These are phyloP conservation scores for Penicillium bialowiezense DNA, from an alignment of 495 filamentous ascomycete species.

Conservation along the genomic window DNA sequence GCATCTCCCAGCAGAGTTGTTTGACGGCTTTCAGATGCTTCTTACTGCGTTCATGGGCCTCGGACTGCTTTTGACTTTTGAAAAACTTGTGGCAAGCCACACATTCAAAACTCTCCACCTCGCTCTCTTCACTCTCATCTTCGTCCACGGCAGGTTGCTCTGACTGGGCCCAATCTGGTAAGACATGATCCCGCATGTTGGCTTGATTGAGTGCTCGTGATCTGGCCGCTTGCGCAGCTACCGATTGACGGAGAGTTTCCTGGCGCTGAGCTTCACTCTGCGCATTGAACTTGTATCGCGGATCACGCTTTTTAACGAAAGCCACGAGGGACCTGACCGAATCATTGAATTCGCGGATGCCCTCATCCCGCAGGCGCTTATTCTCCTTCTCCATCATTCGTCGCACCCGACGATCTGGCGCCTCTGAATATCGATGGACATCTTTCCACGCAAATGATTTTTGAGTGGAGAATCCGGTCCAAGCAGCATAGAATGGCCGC, in stretches of 20 bases:
- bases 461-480: constrained; percentile 77
- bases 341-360: constrained; percentile 86
- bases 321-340: constrained; percentile 82
- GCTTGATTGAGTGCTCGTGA: constrained; percentile 77
- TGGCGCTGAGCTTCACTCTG: constrained; percentile 80
- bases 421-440: constrained; percentile 73
- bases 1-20: constrained; percentile 78
- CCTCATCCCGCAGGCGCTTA: constrained; percentile 76
- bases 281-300: constrained; percentile 65
- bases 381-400: constrained; percentile 96
- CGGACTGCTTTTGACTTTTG: constrained; percentile 88
- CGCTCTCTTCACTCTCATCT: constrained; percentile 53
- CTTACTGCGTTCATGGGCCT: constrained; percentile 94
- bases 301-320: constrained; percentile 92
- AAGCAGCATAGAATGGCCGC: constrained; percentile 76
- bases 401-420: constrained; percentile 79
- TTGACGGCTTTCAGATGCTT: constrained; percentile 87
- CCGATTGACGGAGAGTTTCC: constrained; percentile 71
- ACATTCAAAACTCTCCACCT: constrained; percentile 72
- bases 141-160: constrained; percentile 49
- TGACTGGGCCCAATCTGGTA: constrained; percentile 77
- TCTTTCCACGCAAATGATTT: constrained; percentile 92
- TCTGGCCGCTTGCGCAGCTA: constrained; percentile 78
- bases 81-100: constrained; percentile 89
- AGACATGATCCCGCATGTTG: constrained; percentile 60